Percentiles rank a stretch among this genome's conserved stretches.
Evolutionary conservation across 179 eudicot species (phyloP).

Genomic region (Spinacia oleracea): DNA sequence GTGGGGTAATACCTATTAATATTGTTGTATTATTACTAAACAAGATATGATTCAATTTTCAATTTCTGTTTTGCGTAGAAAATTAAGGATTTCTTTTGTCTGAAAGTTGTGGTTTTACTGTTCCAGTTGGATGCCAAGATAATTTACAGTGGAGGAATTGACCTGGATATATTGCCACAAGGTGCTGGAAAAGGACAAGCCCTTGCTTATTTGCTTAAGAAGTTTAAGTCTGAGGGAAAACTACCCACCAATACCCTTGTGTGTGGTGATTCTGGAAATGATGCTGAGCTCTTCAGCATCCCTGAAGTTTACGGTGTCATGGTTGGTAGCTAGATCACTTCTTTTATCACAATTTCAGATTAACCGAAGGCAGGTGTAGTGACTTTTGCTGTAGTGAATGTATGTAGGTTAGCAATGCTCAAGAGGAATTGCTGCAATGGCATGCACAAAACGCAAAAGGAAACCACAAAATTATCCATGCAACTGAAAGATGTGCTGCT

Average conservation of each 20-base stretch:
- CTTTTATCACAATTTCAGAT: constrained; percentile 6
- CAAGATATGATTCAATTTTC: not conserved
- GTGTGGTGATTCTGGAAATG: constrained; percentile 99
- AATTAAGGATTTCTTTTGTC: not conserved
- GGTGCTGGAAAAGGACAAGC: constrained; percentile 99
- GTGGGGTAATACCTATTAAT: constrained; percentile 59
- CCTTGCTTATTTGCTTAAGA: constrained; percentile 89
- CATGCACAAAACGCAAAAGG: constrained; percentile 81
- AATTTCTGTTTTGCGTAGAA: not conserved
- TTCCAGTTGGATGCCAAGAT: constrained; percentile 89
- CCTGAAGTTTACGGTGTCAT: constrained; percentile 95
- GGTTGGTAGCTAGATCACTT: constrained; percentile 55
- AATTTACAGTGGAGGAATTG: constrained; percentile 93
- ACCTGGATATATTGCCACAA: constrained; percentile 91
- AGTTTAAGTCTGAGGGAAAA: constrained; percentile 66
- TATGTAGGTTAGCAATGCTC: constrained; percentile 89
- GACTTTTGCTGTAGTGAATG: constrained; percentile 15
- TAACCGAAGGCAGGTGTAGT: constrained; percentile 8
- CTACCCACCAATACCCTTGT: constrained; percentile 78
- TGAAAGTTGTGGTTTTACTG: not conserved
- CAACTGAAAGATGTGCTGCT: constrained; percentile 91
- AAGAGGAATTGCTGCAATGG: constrained; percentile 96
- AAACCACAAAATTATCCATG: constrained; percentile 87
- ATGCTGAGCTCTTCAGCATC: constrained; percentile 93
- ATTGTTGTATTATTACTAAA: not conserved